Percentiles rank a stretch among this genome's conserved stretches.
Evolutionary conservation across 768 basidiomycete species (phyloP).

Genomic region (Lyophyllum shimeji): DNA sequence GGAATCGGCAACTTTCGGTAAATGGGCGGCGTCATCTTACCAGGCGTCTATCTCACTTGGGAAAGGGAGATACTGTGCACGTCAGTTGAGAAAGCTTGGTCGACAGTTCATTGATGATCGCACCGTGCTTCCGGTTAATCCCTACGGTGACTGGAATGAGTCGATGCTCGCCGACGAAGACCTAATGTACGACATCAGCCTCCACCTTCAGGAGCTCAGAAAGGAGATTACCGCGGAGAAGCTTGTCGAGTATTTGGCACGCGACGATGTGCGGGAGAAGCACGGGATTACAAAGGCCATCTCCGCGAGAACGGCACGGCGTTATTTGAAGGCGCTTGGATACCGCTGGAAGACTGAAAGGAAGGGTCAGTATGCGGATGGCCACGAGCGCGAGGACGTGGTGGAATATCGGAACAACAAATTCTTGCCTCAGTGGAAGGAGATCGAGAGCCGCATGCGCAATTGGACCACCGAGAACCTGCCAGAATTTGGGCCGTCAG

Average conservation of each 20-base stretch:
- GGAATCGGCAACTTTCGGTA: slow-evolving; percentile 1
- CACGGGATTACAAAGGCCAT: slow-evolving; percentile 1
- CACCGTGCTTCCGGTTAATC: slow-evolving; percentile 23
- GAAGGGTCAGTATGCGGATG: slow-evolving; percentile 31
- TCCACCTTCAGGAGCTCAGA: slow-evolving; percentile 24
- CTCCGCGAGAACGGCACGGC: not conserved
- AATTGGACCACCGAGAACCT: not conserved
- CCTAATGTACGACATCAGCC: slow-evolving; percentile 23
- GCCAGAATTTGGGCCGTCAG: not conserved
- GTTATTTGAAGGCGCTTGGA: slow-evolving; percentile 29
- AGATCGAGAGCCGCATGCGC: slow-evolving; percentile 5
- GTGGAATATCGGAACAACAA: slow-evolving; percentile 26
- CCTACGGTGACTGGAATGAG: slow-evolving; percentile 27
- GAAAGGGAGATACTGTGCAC: not conserved
- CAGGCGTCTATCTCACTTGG: slow-evolving; percentile 6
- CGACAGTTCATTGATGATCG: slow-evolving; percentile 19
- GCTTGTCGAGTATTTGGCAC: slow-evolving; percentile 21
- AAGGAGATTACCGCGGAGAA: slow-evolving; percentile 24
- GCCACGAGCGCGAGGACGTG: slow-evolving; percentile 35
- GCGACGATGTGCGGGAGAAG: not conserved
- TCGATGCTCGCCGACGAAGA: slow-evolving; percentile 31
- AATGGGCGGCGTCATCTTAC: slow-evolving; percentile 4
- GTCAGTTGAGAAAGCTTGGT: slow-evolving; percentile 6
- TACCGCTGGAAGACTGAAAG: slow-evolving; percentile 24
- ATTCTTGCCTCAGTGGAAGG: slow-evolving; percentile 19